These are phyloP conservation scores for Debaryomycetaceae sp. DNA, from an alignment of 1,139 yeast species.

Conservation along the genomic window DNA sequence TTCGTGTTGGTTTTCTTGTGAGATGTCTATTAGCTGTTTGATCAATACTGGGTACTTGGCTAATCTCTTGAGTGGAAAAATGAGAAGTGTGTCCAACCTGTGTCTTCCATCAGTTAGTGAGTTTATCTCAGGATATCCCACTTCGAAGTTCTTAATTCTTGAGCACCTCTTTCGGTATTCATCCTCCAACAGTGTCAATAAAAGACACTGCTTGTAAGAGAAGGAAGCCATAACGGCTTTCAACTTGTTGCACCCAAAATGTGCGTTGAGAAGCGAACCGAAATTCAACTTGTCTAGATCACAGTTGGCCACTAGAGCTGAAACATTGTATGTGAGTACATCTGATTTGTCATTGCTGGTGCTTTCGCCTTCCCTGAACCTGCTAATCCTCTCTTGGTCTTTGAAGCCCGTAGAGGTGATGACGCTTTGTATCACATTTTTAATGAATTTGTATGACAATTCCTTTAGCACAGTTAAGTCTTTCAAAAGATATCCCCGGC, in stretches of 20 bases:
- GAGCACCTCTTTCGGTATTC: neutral
- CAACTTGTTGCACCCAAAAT: slow-evolving; percentile 4
- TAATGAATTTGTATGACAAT: slow-evolving; percentile 7
- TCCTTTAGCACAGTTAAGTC: slow-evolving; percentile 2
- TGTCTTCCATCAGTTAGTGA: slow-evolving; percentile 10
- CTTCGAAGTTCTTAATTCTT: neutral
- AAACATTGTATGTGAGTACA: slow-evolving; percentile 1
- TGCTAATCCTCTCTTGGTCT: slow-evolving; percentile 2
- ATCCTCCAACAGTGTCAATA: neutral
- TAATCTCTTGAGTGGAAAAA: slow-evolving; percentile 12
- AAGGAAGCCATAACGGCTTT: slow-evolving; percentile 4
- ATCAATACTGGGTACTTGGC: slow-evolving; percentile 13
- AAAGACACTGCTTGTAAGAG: slow-evolving; percentile 5
- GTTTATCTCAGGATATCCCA: slow-evolving; percentile 1
- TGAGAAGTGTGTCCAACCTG: slow-evolving; percentile 7
- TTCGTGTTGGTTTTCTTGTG: slow-evolving; percentile 4
- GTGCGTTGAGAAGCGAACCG: slow-evolving; percentile 9
- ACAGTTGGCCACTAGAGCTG: slow-evolving; percentile 7
- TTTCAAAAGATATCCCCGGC: neutral
- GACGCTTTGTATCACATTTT: slow-evolving; percentile 6
- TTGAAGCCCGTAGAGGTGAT: slow-evolving; percentile 6
- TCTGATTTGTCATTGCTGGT: neutral
- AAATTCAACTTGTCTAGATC: slow-evolving; percentile 14
- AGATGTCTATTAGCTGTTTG: slow-evolving; percentile 11
- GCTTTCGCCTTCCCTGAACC: neutral